Base-by-base conservation (phyloP, 108 stramenopile species). In the Heterococcus sp. region DNA sequence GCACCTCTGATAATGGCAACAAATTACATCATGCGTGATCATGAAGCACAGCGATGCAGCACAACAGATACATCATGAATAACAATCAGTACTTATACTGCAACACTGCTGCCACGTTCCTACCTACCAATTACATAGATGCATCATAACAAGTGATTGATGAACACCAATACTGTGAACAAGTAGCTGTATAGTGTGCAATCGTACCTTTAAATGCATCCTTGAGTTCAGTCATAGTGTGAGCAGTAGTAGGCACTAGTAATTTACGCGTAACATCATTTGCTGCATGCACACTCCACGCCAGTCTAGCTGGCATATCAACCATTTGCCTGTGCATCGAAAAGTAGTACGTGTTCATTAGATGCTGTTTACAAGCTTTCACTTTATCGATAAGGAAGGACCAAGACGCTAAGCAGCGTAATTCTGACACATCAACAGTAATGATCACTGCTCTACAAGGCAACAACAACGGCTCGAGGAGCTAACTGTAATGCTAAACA, bases 221-320 rank as follows among this genome's bases (percentile, higher is more conserved):
- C 68, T 72, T 69, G 37, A 80, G 30, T 39, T 80, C 78, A 1
- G 38, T 5, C 78, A 80, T 80, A 14, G 64, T 73, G 65, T 80
- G 78, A 26, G 30, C 36, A 35, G 78, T 80, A 11, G 78, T 80
- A 38, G 78, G 78, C 33, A 80, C 78, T 14, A 80, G 78, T 8
- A 64, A 32, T 27, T 71, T 31, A 37, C 78, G 78, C 32, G 73
- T 64, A 34, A 73, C 71, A 69, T 80, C 78, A 2, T 71, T 80
- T 5, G 78, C 78, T 11, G 72, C 78, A 40, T 80, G 78, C 26
- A 80, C 78, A 32, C 71, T 72, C 78, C 78, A 80, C 5, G 78
- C 78, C 78, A 80, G 38, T 38, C 78, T 71, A 14, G 46, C 29
- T 4, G 78, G 72, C 78, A 80, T 73, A 27, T 35, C 78, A 5